Evolutionary conservation across 257 asterid species (phyloP), one percentile per base, ranked within the genome.

Genomic region (Ballota nigra): DNA sequence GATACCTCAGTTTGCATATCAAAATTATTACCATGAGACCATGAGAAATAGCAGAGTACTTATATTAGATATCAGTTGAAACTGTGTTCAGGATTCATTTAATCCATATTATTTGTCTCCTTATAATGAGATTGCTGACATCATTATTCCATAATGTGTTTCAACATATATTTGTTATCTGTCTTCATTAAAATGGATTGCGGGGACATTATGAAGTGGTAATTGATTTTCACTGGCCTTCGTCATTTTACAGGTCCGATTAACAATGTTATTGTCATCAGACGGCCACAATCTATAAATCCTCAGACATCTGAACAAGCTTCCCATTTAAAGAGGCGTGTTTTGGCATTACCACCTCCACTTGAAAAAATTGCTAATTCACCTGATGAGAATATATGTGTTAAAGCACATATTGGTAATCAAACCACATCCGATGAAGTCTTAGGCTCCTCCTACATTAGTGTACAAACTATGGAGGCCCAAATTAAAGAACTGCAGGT

Each of bases 401-500:
- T 79, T 23, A 86, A 84, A 77, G 89, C 81, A 47, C 76, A 74
- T 63, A 72, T 92, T 8, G 77, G 77, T 47, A 77, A 84, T 49
- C 89, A 74, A 31, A 43, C 62, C 40, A 58, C 71, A 72, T 75
- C 91, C 19, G 62, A 74, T 68, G 77, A 76, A 62, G 75, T 34
- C 67, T 41, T 60, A 19, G 88, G 86, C 75, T n/a, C 85, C 57
- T 73, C 83, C 34, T 86, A 86, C 53, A 57, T 80, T 70, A 83
- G 86, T 65, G 66, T 74, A 64, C 95, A 81, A 65, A 68, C 92
- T 29, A 87, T 89, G 91, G 91, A 84, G 73, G 87, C 86, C 41
- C 98, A 85, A 75, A 89, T 94, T 71, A 74, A 79, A 85, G 96
- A 89, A 79, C 84, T 88, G 36, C 92, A 89, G 97, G 99, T 94